These are phyloP conservation scores for Boletus subcaerulescens DNA, from an alignment of 768 basidiomycete genomes.

Conservation along the genomic window DNA sequence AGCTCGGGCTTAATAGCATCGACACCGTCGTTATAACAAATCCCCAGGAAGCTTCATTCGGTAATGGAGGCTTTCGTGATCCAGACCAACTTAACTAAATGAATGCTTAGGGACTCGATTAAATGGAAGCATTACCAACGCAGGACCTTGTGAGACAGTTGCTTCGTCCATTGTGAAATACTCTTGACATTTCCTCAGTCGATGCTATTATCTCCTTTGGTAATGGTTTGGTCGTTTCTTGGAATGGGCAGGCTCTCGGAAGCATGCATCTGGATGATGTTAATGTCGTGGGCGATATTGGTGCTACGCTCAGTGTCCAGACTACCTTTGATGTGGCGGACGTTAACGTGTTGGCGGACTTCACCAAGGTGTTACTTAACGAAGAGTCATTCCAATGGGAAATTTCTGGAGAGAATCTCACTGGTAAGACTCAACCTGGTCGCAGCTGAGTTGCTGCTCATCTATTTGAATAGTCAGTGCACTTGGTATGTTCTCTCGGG, in stretches of 20 bases:
- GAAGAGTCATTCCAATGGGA: slow-evolving; percentile 67
- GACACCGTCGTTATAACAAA: slow-evolving; percentile 59
- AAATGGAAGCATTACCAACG: slow-evolving; percentile 61
- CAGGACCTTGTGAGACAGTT: slow-evolving; percentile 62
- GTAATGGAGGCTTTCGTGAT: slow-evolving; percentile 27
- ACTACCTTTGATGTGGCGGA: slow-evolving; percentile 59
- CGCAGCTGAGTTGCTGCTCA: neutral
- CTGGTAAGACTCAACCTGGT: slow-evolving; percentile 36
- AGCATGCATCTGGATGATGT: slow-evolving; percentile 60
- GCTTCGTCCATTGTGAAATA: neutral
- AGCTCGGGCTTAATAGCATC: slow-evolving; percentile 38
- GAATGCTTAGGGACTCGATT: slow-evolving; percentile 43
- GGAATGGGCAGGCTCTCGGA: slow-evolving; percentile 57
- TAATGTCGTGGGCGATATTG: slow-evolving; percentile 56
- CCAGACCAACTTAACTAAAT: neutral
- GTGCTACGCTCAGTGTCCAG: slow-evolving; percentile 53
- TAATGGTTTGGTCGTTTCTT: slow-evolving; percentile 56
- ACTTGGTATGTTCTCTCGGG: slow-evolving; percentile 41
- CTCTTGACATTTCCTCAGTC: slow-evolving; percentile 36
- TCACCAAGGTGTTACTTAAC: slow-evolving; percentile 64
- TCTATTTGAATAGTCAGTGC: slow-evolving; percentile 44
- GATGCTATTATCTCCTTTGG: slow-evolving; percentile 68
- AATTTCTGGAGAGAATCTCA: slow-evolving; percentile 62
- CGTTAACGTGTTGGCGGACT: slow-evolving; percentile 54
- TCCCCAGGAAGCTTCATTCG: slow-evolving; percentile 55